Percentiles rank a stretch among this genome's conserved stretches.
phyloP scores from a whole-genome alignment of 202 grass and related monocot species.

The Elaeis oleifera region DNA sequence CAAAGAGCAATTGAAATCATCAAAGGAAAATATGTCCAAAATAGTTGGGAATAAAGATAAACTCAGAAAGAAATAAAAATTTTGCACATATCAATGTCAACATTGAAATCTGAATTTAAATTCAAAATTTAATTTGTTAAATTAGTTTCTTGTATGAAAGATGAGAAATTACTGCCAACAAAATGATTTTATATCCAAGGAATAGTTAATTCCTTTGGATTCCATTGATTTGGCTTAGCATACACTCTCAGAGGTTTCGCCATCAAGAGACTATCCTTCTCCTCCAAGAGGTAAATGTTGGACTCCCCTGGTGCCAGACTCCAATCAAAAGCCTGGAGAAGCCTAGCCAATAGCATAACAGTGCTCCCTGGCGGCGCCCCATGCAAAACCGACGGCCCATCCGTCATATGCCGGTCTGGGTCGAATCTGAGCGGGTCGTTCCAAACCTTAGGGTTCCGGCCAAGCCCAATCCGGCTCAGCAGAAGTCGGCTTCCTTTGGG shows the following conservation, averaged over 20 bases:
- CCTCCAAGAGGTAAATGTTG: constrained; percentile 5
- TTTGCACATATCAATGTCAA: too few species aligned
- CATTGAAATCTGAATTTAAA: too few species aligned
- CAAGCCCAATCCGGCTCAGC: constrained; percentile 31
- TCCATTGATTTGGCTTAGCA: background rate
- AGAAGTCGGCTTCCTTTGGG: constrained; percentile 42
- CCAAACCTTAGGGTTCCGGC: constrained; percentile 39
- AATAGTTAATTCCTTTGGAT: too few species aligned
- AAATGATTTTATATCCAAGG: too few species aligned
- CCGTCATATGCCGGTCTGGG: constrained; percentile 28
- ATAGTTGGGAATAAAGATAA: too few species aligned
- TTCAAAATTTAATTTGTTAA: too few species aligned
- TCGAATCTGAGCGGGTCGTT: constrained; percentile 35
- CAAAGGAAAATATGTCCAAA: too few species aligned
- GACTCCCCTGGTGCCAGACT: background rate
- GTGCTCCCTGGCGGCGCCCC: constrained; percentile 21
- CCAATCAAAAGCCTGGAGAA: constrained; percentile 46
- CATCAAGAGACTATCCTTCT: background rate
- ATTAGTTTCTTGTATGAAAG: too few species aligned
- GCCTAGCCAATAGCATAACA: constrained; percentile 33
- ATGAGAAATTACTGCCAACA: too few species aligned
- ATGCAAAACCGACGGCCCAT: constrained; percentile 24
- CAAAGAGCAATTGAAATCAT: too few species aligned
- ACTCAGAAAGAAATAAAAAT: too few species aligned
- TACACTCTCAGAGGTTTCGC: background rate